These are phyloP conservation scores for Mycena epipterygia DNA, from an alignment of 768 basidiomycete species.

Conservation along the genomic window DNA sequence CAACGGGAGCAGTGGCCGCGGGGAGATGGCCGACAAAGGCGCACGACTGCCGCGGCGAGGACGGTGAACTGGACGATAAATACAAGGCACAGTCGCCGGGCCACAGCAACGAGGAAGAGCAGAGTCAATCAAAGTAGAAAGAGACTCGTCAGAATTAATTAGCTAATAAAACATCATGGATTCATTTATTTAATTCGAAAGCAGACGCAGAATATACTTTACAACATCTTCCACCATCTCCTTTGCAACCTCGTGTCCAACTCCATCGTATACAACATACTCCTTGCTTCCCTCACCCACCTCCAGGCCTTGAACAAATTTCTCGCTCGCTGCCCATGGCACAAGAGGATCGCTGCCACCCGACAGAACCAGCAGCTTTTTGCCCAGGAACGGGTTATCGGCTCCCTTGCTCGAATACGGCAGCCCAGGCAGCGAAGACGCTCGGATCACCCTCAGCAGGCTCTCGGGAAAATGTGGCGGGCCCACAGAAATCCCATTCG, in stretches of 20 bases:
- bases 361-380: slow-evolving; percentile 80
- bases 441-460: slow-evolving; percentile 61
- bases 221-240: slow-evolving; percentile 69
- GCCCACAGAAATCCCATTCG: slow-evolving; percentile 54
- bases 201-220: slow-evolving; percentile 46
- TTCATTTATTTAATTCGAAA: too few species aligned
- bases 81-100: too few species aligned
- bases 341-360: slow-evolving; percentile 77
- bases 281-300: slow-evolving; percentile 72
- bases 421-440: slow-evolving; percentile 59
- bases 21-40: background rate
- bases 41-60: too few species aligned
- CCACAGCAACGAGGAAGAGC: too few species aligned
- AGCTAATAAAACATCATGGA: too few species aligned
- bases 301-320: slow-evolving; percentile 68
- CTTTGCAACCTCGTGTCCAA: slow-evolving; percentile 73
- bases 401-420: slow-evolving; percentile 54
- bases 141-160: too few species aligned
- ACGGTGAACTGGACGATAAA: too few species aligned
- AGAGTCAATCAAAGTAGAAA: too few species aligned
- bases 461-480: slow-evolving; percentile 72
- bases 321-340: slow-evolving; percentile 69
- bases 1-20: background rate
- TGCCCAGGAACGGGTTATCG: slow-evolving; percentile 74
- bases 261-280: slow-evolving; percentile 64